Evolutionary conservation across 768 basidiomycete species (phyloP).

Genomic region (Tulasnella sp.): DNA sequence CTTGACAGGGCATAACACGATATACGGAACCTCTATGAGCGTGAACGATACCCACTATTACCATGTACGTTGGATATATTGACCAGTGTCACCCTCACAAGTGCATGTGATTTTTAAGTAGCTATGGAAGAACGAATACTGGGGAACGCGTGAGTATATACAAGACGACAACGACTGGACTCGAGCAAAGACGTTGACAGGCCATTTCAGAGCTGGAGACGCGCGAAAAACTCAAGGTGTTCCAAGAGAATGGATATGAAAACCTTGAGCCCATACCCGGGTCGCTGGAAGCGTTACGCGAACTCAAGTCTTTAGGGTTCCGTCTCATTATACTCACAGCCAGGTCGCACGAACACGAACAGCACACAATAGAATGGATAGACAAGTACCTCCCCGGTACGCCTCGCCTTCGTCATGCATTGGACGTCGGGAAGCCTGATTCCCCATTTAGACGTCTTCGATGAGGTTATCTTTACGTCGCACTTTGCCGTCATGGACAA

Average conservation of each 20-base stretch:
- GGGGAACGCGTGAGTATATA: background rate
- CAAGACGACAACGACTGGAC: too few relatives aligned
- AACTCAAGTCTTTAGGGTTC: background rate
- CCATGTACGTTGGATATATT: background rate
- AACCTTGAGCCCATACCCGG: background rate
- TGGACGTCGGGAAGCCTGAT: background rate
- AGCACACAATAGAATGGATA: background rate
- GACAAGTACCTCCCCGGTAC: background rate
- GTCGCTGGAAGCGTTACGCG: background rate
- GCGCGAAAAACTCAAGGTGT: background rate
- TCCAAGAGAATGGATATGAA: background rate
- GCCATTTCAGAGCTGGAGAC: background rate
- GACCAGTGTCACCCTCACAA: background rate
- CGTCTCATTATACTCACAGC: background rate
- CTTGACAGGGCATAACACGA: slow-evolving; percentile 5
- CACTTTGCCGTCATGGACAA: background rate
- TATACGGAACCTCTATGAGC: background rate
- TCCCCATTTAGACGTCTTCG: background rate
- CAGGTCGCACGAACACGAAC: background rate
- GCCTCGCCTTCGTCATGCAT: background rate
- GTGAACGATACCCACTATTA: background rate
- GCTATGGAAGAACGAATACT: slow-evolving; percentile 9
- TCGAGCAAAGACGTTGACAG: background rate
- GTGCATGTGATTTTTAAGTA: background rate
- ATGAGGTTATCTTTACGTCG: slow-evolving; percentile 1